Percentiles rank a stretch among this genome's conserved stretches.
Conservation (phyloP, 495 filamentous ascomycete genomes). For the Choiromyces venosus region DNA sequence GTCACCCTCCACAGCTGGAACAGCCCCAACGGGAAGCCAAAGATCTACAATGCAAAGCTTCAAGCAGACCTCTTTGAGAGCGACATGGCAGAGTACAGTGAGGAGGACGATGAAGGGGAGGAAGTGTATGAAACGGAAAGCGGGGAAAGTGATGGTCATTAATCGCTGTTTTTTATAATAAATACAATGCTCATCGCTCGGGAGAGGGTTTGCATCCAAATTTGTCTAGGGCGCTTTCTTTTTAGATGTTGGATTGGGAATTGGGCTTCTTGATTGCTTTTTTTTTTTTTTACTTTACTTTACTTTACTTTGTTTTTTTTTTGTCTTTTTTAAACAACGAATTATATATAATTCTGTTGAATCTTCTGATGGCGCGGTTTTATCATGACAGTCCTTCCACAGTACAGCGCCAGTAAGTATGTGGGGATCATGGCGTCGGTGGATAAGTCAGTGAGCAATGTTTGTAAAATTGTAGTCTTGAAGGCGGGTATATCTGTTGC, state of each 20-base stretch:
- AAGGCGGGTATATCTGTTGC: no score
- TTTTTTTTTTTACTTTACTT: not conserved
- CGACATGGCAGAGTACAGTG: not conserved
- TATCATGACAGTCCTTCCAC: no score
- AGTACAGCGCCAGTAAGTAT: no score
- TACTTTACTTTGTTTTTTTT: not conserved
- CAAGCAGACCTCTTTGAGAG: not conserved
- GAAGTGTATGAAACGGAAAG: not conserved
- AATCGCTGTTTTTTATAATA: not conserved
- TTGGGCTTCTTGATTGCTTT: not conserved
- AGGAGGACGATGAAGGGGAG: not conserved
- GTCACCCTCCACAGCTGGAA: conserved; percentile 66
- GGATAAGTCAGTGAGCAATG: no score
- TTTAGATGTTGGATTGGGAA: no score
- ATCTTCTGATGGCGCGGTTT: no score
- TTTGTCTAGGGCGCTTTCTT: not conserved
- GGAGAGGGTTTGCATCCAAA: not conserved
- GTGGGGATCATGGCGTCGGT: no score
- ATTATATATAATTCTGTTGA: no score
- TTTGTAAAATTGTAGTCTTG: no score
- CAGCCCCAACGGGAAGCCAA: conserved; percentile 34
- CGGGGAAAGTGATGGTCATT: not conserved
- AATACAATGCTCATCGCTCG: not conserved
- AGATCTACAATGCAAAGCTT: not conserved
- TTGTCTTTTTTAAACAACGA: no score